A percentile compares a stretch with the other conserved stretches of the same genome.
Conservation (phyloP, 768 basidiomycete species). For the Boletus huronensis region DNA sequence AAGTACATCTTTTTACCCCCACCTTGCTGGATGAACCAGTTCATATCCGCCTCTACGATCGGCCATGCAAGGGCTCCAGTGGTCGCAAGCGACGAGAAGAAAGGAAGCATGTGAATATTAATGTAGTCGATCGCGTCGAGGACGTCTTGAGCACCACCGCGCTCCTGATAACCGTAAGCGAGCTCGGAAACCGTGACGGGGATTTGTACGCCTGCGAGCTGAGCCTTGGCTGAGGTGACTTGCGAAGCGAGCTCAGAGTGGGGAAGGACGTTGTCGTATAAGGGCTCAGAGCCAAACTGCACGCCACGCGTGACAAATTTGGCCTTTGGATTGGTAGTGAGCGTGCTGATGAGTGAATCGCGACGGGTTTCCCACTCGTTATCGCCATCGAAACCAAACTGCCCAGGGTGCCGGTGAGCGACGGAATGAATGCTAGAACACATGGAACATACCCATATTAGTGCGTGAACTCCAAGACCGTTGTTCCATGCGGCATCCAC, state of each 20-base stretch:
- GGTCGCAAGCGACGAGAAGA: slow-evolving; percentile 41
- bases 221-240: slow-evolving; percentile 46
- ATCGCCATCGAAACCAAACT: slow-evolving; percentile 39
- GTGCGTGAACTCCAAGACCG: slow-evolving; percentile 66
- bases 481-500: slow-evolving; percentile 67
- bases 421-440: background rate
- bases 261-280: slow-evolving; percentile 55
- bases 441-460: slow-evolving; percentile 59
- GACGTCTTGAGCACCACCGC: slow-evolving; percentile 50
- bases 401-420: background rate
- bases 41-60: slow-evolving; percentile 51
- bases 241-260: slow-evolving; percentile 48
- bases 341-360: slow-evolving; percentile 46
- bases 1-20: slow-evolving; percentile 73
- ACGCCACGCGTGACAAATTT: slow-evolving; percentile 62
- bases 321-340: slow-evolving; percentile 59
- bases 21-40: slow-evolving; percentile 66
- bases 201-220: slow-evolving; percentile 50
- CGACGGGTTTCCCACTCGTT: slow-evolving; percentile 54
- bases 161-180: slow-evolving; percentile 56
- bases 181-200: slow-evolving; percentile 69
- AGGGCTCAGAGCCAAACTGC: slow-evolving; percentile 71
- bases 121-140: slow-evolving; percentile 60
- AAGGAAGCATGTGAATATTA: slow-evolving; percentile 69
- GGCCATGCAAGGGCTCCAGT: slow-evolving; percentile 62